Evolutionary conservation across 306 rosid genomes (phyloP).

Genomic region (Trifolium dubium): DNA sequence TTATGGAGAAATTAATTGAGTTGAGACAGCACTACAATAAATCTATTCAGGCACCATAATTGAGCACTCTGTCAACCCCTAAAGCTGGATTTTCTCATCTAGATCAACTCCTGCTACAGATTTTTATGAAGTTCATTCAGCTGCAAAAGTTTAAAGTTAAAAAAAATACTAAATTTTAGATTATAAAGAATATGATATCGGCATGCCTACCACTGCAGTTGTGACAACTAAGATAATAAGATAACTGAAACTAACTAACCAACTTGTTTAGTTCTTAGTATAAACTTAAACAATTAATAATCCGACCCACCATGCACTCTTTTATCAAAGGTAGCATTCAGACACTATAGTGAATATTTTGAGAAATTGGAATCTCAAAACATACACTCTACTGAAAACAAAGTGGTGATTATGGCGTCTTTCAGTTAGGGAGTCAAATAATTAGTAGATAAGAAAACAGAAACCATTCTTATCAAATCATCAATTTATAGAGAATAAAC

Average conservation of each 20-base stretch:
- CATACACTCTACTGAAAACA: slow-evolving; percentile 22
- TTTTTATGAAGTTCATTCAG: neutral
- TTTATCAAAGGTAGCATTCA: neutral
- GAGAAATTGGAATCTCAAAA: too few species aligned
- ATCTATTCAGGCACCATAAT: slow-evolving; percentile 10
- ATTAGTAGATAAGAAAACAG: neutral
- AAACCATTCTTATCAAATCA: slow-evolving; percentile 14
- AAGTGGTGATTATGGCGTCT: neutral
- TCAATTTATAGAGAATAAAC: slow-evolving; percentile 14
- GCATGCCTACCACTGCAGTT: neutral
- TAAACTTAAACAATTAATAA: neutral
- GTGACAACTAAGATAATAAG: neutral
- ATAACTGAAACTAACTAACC: neutral
- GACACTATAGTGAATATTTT: neutral
- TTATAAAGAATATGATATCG: slow-evolving; percentile 1
- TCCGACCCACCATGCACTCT: neutral
- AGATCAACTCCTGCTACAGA: slow-evolving; percentile 26
- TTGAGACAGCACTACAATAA: neutral
- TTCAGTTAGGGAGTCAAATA: slow-evolving; percentile 14
- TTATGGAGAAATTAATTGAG: slow-evolving; percentile 1
- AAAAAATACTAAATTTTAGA: neutral
- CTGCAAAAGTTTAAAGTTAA: slow-evolving; percentile 26
- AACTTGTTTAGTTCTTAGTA: neutral
- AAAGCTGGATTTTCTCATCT: slow-evolving; percentile 18
- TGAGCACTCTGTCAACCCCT: slow-evolving; percentile 10